Conservation (phyloP, 2,329 filamentous ascomycete species). For the Arthrobotrys entomopaga region DNA sequence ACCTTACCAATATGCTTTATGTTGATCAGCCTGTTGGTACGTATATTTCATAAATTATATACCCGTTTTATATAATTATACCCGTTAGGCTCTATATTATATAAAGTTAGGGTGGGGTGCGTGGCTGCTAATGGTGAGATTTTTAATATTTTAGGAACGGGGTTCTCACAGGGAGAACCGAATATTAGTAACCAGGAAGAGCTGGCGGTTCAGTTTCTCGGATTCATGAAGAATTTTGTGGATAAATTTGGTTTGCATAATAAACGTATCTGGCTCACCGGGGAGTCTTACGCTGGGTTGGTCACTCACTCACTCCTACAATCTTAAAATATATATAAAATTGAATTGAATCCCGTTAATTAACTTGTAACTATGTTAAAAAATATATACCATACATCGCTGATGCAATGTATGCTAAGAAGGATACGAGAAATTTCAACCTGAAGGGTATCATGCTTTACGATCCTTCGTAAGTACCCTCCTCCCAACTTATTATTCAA, state of each 20-base stretch:
- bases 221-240: slow-evolving; percentile 82
- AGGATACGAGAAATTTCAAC: slow-evolving; percentile 75
- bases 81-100: too few species aligned
- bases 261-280: slow-evolving; percentile 77
- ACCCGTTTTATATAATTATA: too few species aligned
- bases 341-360: too few species aligned
- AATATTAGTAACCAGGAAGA: slow-evolving; percentile 75
- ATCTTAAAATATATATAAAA: too few species aligned
- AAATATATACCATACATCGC: slow-evolving; percentile 66
- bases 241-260: slow-evolving; percentile 74
- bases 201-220: slow-evolving; percentile 76
- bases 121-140: slow-evolving; percentile 5
- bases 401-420: slow-evolving; percentile 66
- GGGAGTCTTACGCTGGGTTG: slow-evolving; percentile 77
- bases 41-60: slow-evolving; percentile 2
- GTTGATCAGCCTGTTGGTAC: slow-evolving; percentile 73
- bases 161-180: slow-evolving; percentile 73
- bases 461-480: slow-evolving; percentile 69
- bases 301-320: too few species aligned
- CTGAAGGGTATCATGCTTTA: slow-evolving; percentile 77
- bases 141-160: slow-evolving; percentile 65
- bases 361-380: too few species aligned
- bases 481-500: background rate
- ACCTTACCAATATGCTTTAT: slow-evolving; percentile 80
- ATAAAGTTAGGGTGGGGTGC: too few species aligned